phyloP scores from a whole-genome alignment of 306 rosid species.

The Styphnolobium japonicum region DNA sequence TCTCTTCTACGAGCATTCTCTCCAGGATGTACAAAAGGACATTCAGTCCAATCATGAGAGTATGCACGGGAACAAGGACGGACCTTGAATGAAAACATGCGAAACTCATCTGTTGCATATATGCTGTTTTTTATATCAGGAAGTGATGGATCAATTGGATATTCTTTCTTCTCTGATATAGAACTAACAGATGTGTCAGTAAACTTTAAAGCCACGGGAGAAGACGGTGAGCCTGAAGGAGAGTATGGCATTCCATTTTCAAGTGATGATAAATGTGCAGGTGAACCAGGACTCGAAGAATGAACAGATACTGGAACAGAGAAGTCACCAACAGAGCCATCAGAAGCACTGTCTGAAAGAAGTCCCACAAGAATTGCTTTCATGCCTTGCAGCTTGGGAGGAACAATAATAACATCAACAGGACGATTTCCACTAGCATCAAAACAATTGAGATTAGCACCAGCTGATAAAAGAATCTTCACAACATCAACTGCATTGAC shows the following conservation, averaged over 20 bases:
- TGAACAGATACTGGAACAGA: slow-evolving; percentile 40
- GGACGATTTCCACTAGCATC: slow-evolving; percentile 70
- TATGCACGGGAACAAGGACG: slow-evolving; percentile 89
- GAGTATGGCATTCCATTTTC: slow-evolving; percentile 50
- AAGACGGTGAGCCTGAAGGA: slow-evolving; percentile 48
- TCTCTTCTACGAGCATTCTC: slow-evolving; percentile 94
- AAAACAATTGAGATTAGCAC: slow-evolving; percentile 51
- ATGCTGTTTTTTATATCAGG: slow-evolving; percentile 87
- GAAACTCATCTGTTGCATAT: slow-evolving; percentile 78
- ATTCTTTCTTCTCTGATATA: slow-evolving; percentile 64
- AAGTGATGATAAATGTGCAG: slow-evolving; percentile 38
- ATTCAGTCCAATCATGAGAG: slow-evolving; percentile 95
- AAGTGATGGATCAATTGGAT: slow-evolving; percentile 80
- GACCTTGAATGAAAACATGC: slow-evolving; percentile 90
- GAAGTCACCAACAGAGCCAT: slow-evolving; percentile 38
- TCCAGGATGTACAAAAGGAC: slow-evolving; percentile 93
- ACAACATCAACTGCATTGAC: slow-evolving; percentile 48
- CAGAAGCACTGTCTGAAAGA: slow-evolving; percentile 39
- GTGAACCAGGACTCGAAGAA: slow-evolving; percentile 46
- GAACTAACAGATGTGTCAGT: slow-evolving; percentile 41
- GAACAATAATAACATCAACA: slow-evolving; percentile 64
- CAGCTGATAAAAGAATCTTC: slow-evolving; percentile 63
- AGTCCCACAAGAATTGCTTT: slow-evolving; percentile 54
- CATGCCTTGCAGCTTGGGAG: slow-evolving; percentile 45
- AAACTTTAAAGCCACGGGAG: slow-evolving; percentile 46